These are phyloP conservation scores for Hortiboletus flavorubellus DNA, from an alignment of 768 basidiomycete genomes.

Conservation along the genomic window DNA sequence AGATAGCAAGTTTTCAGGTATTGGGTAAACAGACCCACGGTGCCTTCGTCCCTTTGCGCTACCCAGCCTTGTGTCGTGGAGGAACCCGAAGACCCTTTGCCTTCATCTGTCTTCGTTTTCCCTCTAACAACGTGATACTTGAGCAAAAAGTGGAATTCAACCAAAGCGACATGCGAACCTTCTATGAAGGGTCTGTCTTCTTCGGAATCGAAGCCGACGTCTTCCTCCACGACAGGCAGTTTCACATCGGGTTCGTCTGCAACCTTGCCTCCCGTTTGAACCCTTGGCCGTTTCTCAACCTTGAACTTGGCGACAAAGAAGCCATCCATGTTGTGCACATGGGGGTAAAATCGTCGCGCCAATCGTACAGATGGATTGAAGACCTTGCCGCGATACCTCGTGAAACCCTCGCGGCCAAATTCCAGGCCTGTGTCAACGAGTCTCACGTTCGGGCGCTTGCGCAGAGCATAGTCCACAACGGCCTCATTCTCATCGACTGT, in stretches of 20 bases:
- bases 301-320: conserved; percentile 99
- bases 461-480: conserved; percentile 95
- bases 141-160: background rate
- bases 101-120: conserved; percentile 72
- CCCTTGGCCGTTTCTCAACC: conserved; percentile 75
- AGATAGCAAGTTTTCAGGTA: conserved; percentile 1
- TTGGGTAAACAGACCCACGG: conserved; percentile 1
- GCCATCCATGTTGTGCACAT: conserved; percentile 99
- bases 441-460: conserved; percentile 89
- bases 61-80: conserved; percentile 41
- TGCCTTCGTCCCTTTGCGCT: conserved; percentile 22
- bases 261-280: conserved; percentile 28
- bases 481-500: conserved; percentile 98
- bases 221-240: conserved; percentile 26
- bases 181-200: conserved; percentile 77
- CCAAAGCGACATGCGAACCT: conserved; percentile 47
- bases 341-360: conserved; percentile 90
- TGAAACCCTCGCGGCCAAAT: conserved; percentile 92
- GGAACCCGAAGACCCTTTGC: conserved; percentile 69
- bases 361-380: conserved; percentile 77
- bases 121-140: conserved; percentile 42
- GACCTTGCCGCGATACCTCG: conserved; percentile 83
- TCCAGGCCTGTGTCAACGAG: conserved; percentile 90
- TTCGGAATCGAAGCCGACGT: conserved; percentile 64
- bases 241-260: conserved; percentile 24